Evolutionary conservation across 1,284 basidiomycete genomes (phyloP), one percentile per base, ranked within the genome.

Genomic region (Blastosporella zonata): DNA sequence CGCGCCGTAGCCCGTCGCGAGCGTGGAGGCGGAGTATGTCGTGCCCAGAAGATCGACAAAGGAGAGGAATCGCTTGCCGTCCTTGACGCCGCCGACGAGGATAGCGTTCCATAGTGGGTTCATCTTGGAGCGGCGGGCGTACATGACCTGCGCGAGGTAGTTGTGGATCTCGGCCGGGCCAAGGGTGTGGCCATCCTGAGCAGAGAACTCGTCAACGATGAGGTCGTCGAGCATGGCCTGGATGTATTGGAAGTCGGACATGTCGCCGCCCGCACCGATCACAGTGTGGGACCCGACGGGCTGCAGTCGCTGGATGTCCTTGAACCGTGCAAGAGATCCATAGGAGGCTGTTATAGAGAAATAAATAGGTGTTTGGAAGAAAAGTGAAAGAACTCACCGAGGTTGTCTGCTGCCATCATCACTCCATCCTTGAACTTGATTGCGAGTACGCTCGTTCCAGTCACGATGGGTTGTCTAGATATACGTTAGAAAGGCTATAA

Each of bases 331-430:
- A 36, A 99, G 85, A 6, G 94, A 97, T 49, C 97, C 97, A 62
- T 98, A 99, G 0, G 97, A 99, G 9, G 93, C 96, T 95, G 22
- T 23, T 27, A n/a, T 17, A n/a, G 35, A 2, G 15, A 9, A 3
- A 9, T 44, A 12, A 25, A 23, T 9, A 5, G 42, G 28, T n/a
- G 25, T n/a, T 35, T 44, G 29, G 17, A 29, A 20, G 22, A 34
- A 27, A 28, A 43, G n/a, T 18, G 22, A 31, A 41, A 39, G 28
- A 23, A 61, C 67, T 50, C 52, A 94, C 93, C 93, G 43, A 99
- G 86, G 60, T 90, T 98, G 75, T 99, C 96, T 28, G 97, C 93
- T n/a, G 97, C 94, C 74, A 99, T 85, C 93, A 99, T 97, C 58
- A 99, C 85, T 2, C 97, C 96, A 61, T 93, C 93, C 67, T 95